These are phyloP conservation scores for Candida khao-thaluensis DNA, from an alignment of 805 yeast genomes.

Conservation along the genomic window DNA sequence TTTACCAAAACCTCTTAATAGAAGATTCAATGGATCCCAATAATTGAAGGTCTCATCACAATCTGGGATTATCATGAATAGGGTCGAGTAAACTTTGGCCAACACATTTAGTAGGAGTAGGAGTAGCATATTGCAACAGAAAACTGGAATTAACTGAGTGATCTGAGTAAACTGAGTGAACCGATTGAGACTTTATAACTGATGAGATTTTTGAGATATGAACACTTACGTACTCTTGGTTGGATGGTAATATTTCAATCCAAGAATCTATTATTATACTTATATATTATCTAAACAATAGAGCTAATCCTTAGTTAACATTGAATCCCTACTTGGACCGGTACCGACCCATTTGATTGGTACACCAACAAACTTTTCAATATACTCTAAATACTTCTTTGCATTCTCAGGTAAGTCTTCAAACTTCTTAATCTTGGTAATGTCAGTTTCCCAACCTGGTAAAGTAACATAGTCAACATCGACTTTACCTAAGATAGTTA, in stretches of 20 bases:
- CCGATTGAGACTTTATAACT: too few relatives aligned
- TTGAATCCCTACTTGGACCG: conserved; percentile 94
- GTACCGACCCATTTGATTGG: conserved; percentile 98
- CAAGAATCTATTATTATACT: too few relatives aligned
- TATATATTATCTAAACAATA: too few relatives aligned
- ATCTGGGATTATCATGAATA: conserved; percentile 73
- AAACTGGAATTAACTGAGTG: too few relatives aligned
- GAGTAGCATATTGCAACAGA: too few relatives aligned
- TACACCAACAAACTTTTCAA: conserved; percentile 79
- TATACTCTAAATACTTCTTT: conserved; percentile 75
- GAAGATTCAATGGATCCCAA: conserved; percentile 88
- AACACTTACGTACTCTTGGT: too few relatives aligned
- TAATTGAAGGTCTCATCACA: conserved; percentile 92
- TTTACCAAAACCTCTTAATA: conserved; percentile 80
- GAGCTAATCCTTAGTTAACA: conserved; percentile 63
- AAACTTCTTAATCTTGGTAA: conserved; percentile 65
- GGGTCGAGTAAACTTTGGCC: conserved; percentile 37
- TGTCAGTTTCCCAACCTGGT: conserved; percentile 92
- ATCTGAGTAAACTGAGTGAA: too few relatives aligned
- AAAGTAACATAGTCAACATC: conserved; percentile 89
- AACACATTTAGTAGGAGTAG: conserved; percentile 10
- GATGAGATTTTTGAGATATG: too few relatives aligned
- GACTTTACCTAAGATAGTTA: conserved; percentile 75
- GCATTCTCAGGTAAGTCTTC: conserved; percentile 87
- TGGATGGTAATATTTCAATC: too few relatives aligned